Evolutionary conservation across 768 basidiomycete genomes (phyloP), one percentile per base, ranked within the genome.

Genomic region (Mycena belliarum): DNA sequence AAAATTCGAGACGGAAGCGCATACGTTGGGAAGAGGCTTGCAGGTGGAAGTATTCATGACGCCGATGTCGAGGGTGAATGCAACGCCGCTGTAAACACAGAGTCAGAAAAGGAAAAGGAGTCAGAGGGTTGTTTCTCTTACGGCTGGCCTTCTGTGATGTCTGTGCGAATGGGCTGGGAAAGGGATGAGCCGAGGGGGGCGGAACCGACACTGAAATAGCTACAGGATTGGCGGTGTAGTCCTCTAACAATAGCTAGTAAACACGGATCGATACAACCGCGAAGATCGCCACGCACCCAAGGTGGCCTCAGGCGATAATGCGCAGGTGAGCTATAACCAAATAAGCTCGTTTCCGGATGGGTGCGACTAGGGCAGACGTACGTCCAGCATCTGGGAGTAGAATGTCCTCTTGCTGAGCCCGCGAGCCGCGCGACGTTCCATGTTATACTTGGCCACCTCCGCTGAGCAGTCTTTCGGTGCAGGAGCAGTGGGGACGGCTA

Each of bases 21-120:
- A 32, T 32, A 20, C 54, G 56, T 74, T 72, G 14, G 68, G 40
- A 43, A 76, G 63, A 2, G 76, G 75, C 55, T 75, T 49, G 68
- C 77, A 79, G 20, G 76, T 75, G n/a, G 69, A 64, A 2, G 73
- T 70, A 55, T 77, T 71, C 54, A 79, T 38, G 6, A 38, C 37
- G 37, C 72, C 73, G 32, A 79, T 68, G 57, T 79, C 75, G 40
- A 79, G 66, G 2, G 66, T 71, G 52, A 77, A 61, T 8, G 68
- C 55, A 32, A 78, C 63, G 6, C 77, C 77, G 20, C 72, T 76
- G 45, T 20, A 23, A 33, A 32, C 33, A 3, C 14, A 8, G 6
- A 40, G 15, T 56, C 9, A 56, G 24, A 28, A 35, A 12, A 6
- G 29, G 29, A 12, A 6, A 24, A 18, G n/a, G n/a, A 40, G 15